These are phyloP conservation scores for Tolypocladium tundrense DNA, from an alignment of 2,329 filamentous ascomycete species.

Conservation along the genomic window DNA sequence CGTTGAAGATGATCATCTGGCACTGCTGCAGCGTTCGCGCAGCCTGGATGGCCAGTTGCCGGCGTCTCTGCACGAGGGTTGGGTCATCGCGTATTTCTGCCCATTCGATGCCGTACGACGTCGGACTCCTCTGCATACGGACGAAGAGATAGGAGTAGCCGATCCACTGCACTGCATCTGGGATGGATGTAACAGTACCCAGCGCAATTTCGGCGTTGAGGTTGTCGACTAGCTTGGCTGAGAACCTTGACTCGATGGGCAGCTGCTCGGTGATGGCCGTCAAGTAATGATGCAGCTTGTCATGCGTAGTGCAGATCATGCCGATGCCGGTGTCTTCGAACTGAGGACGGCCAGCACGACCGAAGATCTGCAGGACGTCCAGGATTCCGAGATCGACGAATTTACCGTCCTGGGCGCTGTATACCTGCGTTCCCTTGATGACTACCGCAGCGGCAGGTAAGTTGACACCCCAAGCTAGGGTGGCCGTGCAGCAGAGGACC, in stretches of 20 bases:
- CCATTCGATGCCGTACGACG: slow-evolving; percentile 93
- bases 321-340: slow-evolving; percentile 97
- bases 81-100: slow-evolving; percentile 82
- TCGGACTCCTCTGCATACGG: slow-evolving; percentile 84
- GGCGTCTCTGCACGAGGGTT: slow-evolving; percentile 71
- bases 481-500: slow-evolving; percentile 96
- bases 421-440: slow-evolving; percentile 96
- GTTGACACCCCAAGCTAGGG: slow-evolving; percentile 97
- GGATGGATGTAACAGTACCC: slow-evolving; percentile 88
- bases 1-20: slow-evolving; percentile 99
- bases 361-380: slow-evolving; percentile 95
- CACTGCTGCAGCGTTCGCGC: slow-evolving; percentile 79
- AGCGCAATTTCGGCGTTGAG: slow-evolving; percentile 90
- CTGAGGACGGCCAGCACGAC: slow-evolving; percentile 92
- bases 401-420: slow-evolving; percentile 92
- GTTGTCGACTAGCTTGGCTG: slow-evolving; percentile 87
- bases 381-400: slow-evolving; percentile 94
- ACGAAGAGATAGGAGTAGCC: slow-evolving; percentile 98
- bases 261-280: slow-evolving; percentile 90
- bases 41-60: slow-evolving; percentile 79
- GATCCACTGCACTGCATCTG: slow-evolving; percentile 92
- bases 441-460: slow-evolving; percentile 91
- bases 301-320: slow-evolving; percentile 95
- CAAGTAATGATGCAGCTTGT: slow-evolving; percentile 84
- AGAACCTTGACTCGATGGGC: slow-evolving; percentile 96